Evolutionary conservation across 140 eudicot genomes (phyloP).

Genomic region (Ambrosia hybrid): DNA sequence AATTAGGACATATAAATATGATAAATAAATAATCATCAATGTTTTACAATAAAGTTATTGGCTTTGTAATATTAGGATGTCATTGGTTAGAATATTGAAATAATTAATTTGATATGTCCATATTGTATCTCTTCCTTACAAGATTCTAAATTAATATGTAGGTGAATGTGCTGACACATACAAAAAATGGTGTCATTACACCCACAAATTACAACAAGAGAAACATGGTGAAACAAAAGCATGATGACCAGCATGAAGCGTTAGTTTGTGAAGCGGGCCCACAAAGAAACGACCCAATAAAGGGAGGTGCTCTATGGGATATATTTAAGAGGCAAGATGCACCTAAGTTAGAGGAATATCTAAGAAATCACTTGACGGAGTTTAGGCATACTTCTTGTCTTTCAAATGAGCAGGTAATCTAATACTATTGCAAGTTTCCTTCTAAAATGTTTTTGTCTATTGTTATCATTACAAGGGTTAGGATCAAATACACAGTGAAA

Average conservation of each 20-base stretch:
- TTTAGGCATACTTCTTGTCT: background rate
- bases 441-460: background rate
- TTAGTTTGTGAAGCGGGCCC: background rate
- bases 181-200: background rate
- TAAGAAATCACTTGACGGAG: constrained; percentile 30
- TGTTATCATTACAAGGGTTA: too few relatives aligned
- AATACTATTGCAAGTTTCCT: background rate
- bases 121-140: too few relatives aligned
- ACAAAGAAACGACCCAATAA: constrained; percentile 4
- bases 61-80: too few relatives aligned
- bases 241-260: constrained; percentile 25
- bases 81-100: too few relatives aligned
- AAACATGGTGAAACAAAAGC: constrained; percentile 13
- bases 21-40: too few relatives aligned
- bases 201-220: background rate
- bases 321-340: constrained; percentile 49
- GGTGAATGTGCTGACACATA: constrained; percentile 58
- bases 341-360: constrained; percentile 41
- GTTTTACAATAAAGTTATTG: too few relatives aligned
- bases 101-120: too few relatives aligned
- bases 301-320: constrained; percentile 58
- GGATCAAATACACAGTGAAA: too few relatives aligned
- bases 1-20: too few relatives aligned
- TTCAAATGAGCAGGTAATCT: background rate
- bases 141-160: constrained; percentile 15